Base-by-base conservation (phyloP, 2,329 filamentous ascomycete species). In the Akanthomyces muscarius region DNA sequence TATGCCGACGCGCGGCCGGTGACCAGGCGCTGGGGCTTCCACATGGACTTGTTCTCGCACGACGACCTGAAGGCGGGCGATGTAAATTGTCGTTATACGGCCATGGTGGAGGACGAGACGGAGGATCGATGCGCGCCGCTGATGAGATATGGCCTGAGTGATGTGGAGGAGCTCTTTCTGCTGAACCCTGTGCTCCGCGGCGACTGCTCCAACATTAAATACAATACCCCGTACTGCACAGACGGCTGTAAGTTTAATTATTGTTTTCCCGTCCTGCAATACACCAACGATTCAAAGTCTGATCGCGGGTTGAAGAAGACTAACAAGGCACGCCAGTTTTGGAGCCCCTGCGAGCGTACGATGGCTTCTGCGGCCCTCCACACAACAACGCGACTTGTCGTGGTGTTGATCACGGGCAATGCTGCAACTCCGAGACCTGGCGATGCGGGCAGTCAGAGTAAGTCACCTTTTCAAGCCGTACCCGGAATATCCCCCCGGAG, bases 361-460 rank as follows among this genome's bases (percentile, higher is more conserved):
- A 75, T 51, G 72, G 73, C 3, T 52, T 68, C 38, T 75, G 72
- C 57, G 74, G 74, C 23, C 72, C 71, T 16, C 56, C 55, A 10
- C 56, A 75, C 65, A 68, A 69, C 23, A 72, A 74, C 62, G 70
- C 73, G 7, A 73, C 73, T 4, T 76, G 73, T 60, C 28, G 70
- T 38, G 73, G 72, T 18, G 67, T 65, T n/a, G 64, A 66, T 4
- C 38, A 56, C 13, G 42, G 44, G n/a, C 70, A 69, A 47, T 75
- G 72, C 67, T 76, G 72, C 64, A 75, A 75, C 64, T 64, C 69
- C 10, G 48, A 71, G 63, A 75, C 68, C 10, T 74, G 67, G 66
- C 73, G 30, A 16, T 75, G 73, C 65, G 71, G 73, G 36, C 48
- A 70, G 41, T 63, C 68, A 18, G 48, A 53, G 71, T 73, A 65